Evolutionary conservation across 2,329 filamentous ascomycete genomes (phyloP).

Genomic region (Raffaelea deltoideospora): DNA sequence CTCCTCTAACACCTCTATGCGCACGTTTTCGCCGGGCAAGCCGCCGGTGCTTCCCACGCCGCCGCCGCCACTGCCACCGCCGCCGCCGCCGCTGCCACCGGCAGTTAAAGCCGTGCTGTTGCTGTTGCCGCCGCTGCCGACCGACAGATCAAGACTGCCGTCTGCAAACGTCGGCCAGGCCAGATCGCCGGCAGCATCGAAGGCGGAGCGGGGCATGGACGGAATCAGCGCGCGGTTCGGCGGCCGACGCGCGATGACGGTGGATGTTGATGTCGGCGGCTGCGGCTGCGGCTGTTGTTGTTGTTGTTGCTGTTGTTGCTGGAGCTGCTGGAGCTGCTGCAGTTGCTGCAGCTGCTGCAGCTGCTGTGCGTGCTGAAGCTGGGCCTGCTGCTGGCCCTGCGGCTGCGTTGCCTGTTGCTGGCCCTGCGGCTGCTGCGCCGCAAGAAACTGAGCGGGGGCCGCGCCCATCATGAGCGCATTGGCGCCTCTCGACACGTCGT

Average conservation of each 20-base stretch:
- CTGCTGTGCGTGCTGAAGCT: no score
- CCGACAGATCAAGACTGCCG: no score
- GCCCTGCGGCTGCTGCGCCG: not conserved
- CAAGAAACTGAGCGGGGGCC: slow-evolving; percentile 15
- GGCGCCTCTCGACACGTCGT: slow-evolving; percentile 18
- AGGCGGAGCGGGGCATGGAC: slow-evolving; percentile 20
- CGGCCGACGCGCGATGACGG: slow-evolving; percentile 35
- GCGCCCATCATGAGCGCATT: slow-evolving; percentile 24
- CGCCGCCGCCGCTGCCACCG: no score
- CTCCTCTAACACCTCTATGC: slow-evolving; percentile 64
- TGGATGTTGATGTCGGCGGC: slow-evolving; percentile 19
- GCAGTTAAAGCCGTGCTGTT: no score
- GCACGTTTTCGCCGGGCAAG: slow-evolving; percentile 43
- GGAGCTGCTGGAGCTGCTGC: slow-evolving; percentile 6
- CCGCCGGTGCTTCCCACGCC: slow-evolving; percentile 1
- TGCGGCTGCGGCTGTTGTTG: slow-evolving; percentile 8
- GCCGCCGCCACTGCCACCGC: not conserved
- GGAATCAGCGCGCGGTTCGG: slow-evolving; percentile 35
- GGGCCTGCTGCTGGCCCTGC: slow-evolving; percentile 7
- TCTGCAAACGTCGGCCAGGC: slow-evolving; percentile 28
- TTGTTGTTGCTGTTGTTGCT: slow-evolving; percentile 14
- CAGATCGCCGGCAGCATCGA: slow-evolving; percentile 23
- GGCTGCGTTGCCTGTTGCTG: slow-evolving; percentile 13
- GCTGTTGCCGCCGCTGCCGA: no score
- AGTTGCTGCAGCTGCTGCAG: slow-evolving; percentile 1